Conservation (phyloP, 306 rosid genomes). For the Vachellia pachyceras region DNA sequence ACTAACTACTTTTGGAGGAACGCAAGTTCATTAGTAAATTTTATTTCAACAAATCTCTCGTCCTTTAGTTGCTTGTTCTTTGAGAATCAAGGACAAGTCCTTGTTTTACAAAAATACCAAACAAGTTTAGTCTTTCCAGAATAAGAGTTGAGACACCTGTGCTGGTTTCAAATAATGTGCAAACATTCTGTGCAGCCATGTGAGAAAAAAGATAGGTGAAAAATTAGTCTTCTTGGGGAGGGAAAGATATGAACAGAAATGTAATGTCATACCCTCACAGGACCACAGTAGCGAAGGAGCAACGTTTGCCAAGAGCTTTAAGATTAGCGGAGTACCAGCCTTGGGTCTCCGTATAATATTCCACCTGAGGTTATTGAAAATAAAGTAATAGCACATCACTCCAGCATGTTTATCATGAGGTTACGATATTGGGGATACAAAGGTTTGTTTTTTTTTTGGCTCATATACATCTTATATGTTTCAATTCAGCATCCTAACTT, state of each 20-base stretch:
- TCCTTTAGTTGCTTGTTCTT: neutral
- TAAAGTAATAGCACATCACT: neutral
- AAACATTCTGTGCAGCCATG: neutral
- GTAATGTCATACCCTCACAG: slow-evolving; percentile 30
- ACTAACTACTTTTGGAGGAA: neutral
- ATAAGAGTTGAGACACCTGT: neutral
- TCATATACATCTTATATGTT: neutral
- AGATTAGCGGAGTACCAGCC: slow-evolving; percentile 50
- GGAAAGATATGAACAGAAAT: neutral
- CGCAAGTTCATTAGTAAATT: neutral
- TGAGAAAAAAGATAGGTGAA: neutral
- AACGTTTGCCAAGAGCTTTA: slow-evolving; percentile 52
- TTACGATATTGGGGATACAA: neutral
- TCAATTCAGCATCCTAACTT: neutral
- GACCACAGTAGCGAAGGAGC: slow-evolving; percentile 49
- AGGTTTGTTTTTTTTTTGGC: neutral
- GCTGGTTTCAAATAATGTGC: neutral
- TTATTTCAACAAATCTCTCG: neutral
- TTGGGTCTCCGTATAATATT: slow-evolving; percentile 45
- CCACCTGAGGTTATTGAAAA: slow-evolving; percentile 45
- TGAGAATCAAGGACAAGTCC: neutral
- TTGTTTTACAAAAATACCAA: neutral
- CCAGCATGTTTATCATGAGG: neutral
- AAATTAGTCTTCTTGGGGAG: neutral
- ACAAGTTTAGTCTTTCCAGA: neutral